These are phyloP conservation scores for Fusarium keratoplasticum DNA, from an alignment of 2,329 filamentous ascomycete genomes.

Conservation along the genomic window DNA sequence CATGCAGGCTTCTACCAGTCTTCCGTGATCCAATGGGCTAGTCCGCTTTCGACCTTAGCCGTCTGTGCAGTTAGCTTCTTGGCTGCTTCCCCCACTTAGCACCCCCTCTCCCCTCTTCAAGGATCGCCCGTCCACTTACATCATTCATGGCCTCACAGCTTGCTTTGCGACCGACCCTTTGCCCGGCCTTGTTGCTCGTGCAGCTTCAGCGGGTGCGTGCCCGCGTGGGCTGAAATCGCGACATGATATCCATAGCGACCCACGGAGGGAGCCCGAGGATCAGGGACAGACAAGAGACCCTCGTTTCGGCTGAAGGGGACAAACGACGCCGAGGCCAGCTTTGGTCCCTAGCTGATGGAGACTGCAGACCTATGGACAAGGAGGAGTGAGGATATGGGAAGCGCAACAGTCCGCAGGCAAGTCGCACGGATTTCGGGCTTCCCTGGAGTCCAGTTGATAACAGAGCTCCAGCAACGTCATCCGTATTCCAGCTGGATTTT, in stretches of 20 bases:
- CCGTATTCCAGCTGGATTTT: neutral
- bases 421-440: neutral
- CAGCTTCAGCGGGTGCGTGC: slow-evolving; percentile 19
- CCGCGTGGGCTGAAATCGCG: slow-evolving; percentile 19
- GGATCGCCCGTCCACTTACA: slow-evolving; percentile 44
- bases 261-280: slow-evolving; percentile 20
- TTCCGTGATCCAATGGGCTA: slow-evolving; percentile 34
- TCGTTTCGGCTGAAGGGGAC: slow-evolving; percentile 12
- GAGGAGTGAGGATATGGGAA: neutral
- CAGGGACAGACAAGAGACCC: slow-evolving; percentile 9
- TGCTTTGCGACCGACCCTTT: slow-evolving; percentile 17
- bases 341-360: neutral
- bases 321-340: slow-evolving; percentile 19
- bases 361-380: neutral
- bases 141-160: slow-evolving; percentile 43
- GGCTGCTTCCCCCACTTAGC: slow-evolving; percentile 36
- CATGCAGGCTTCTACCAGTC: slow-evolving; percentile 44
- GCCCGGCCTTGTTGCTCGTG: slow-evolving; percentile 22
- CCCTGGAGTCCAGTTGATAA: neutral
- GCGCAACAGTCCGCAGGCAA: neutral
- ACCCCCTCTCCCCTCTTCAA: slow-evolving; percentile 21
- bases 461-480: neutral
- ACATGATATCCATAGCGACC: slow-evolving; percentile 19
- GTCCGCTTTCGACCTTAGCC: slow-evolving; percentile 15
- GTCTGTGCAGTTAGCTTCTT: slow-evolving; percentile 23